These are phyloP conservation scores for Cyclotella baltica DNA, from an alignment of 108 stramenopile genomes.

Conservation along the genomic window DNA sequence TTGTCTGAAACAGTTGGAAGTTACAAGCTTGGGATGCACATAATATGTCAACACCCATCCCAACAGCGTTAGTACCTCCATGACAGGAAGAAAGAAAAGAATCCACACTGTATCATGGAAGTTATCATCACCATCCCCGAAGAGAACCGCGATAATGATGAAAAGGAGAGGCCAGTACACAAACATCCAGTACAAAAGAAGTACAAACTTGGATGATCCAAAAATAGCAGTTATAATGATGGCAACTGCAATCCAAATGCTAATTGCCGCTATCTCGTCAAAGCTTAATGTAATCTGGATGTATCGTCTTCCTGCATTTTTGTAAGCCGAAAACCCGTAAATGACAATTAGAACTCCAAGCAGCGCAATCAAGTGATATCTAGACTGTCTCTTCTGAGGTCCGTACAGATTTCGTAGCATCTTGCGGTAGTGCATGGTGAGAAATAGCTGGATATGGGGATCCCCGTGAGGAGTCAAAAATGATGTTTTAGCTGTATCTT, in stretches of 20 bases:
- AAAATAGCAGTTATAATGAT: conserved; percentile 38
- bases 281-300: conserved; percentile 13
- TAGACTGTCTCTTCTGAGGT: conserved; percentile 23
- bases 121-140: conserved; percentile 12
- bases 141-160: conserved; percentile 22
- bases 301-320: neutral
- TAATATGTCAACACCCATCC: conserved; percentile 34
- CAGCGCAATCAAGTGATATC: conserved; percentile 6
- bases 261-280: conserved; percentile 16
- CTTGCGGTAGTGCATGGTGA: conserved; percentile 51
- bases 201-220: conserved; percentile 22
- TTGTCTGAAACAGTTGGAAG: conserved; percentile 38
- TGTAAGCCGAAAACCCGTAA: conserved; percentile 23
- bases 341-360: conserved; percentile 10
- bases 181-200: conserved; percentile 53
- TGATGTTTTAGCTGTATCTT: too few species aligned
- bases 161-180: conserved; percentile 50
- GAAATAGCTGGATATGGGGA: conserved; percentile 32
- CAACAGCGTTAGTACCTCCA: conserved; percentile 35
- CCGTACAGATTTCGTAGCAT: conserved; percentile 41
- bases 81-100: conserved; percentile 34
- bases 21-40: conserved; percentile 47
- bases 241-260: conserved; percentile 28
- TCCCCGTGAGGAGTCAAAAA: neutral
- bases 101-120: neutral